Evolutionary conservation across 1,284 basidiomycete species (phyloP).

Genomic region (Apiotrichum siamense): DNA sequence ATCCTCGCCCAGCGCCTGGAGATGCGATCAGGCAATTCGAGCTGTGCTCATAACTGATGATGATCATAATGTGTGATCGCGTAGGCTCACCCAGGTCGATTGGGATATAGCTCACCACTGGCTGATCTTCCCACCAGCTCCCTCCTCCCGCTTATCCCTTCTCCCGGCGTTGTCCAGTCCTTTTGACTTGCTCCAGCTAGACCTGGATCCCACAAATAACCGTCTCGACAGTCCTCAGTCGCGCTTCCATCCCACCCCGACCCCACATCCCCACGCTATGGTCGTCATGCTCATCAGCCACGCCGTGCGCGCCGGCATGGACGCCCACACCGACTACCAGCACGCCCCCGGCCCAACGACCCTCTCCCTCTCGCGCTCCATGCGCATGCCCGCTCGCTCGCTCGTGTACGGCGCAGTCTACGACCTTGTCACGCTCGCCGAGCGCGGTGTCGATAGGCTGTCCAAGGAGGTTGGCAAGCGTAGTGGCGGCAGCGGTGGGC

Average conservation of each 20-base stretch:
- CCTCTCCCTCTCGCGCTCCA: neutral
- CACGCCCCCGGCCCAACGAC: neutral
- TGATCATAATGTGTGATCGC: too few relatives aligned
- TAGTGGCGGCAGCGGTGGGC: neutral
- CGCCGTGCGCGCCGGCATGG: neutral
- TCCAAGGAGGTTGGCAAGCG: neutral
- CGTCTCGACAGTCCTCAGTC: too few relatives aligned
- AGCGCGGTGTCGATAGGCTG: neutral
- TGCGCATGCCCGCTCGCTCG: neutral
- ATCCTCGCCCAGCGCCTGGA: too few relatives aligned
- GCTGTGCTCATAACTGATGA: too few relatives aligned
- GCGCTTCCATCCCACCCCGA: neutral
- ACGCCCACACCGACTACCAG: constrained; percentile 1
- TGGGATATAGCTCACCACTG: too few relatives aligned
- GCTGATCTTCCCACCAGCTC: too few relatives aligned
- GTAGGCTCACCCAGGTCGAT: too few relatives aligned
- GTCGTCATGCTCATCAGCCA: neutral
- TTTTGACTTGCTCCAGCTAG: too few relatives aligned
- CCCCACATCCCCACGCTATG: constrained; percentile 12
- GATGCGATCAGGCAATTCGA: too few relatives aligned
- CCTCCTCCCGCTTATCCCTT: too few relatives aligned
- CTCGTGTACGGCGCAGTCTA: neutral
- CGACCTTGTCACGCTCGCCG: neutral
- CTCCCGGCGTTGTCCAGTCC: too few relatives aligned
- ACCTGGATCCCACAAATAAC: too few relatives aligned